Conservation (phyloP, 192 early-diverging fungal genomes). For the Mortierella hygrophila region DNA sequence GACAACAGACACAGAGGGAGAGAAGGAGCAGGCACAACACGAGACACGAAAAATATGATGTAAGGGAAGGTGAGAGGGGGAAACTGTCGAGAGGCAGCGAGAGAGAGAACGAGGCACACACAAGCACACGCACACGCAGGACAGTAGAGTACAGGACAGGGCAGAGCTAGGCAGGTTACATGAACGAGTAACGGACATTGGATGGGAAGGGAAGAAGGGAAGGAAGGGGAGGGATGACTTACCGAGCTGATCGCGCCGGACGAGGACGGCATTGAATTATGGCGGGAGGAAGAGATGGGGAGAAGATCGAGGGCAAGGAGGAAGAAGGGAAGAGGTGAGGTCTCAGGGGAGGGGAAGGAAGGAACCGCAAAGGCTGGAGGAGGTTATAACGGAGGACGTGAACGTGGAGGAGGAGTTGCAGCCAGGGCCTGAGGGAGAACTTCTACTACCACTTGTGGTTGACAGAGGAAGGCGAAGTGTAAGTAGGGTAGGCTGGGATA, state of each 20-base stretch:
- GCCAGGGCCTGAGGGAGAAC: neutral
- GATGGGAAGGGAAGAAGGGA: neutral
- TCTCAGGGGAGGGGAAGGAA: neutral
- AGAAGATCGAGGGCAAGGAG: neutral
- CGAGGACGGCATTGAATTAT: constrained; percentile 18
- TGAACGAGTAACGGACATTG: neutral
- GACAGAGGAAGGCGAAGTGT: neutral
- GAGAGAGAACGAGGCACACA: neutral
- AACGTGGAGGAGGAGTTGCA: neutral
- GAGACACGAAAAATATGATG: neutral
- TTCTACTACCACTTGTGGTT: neutral
- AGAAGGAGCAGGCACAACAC: neutral
- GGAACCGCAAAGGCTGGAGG: too few species aligned
- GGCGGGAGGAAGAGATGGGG: neutral
- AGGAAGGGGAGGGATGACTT: constrained; percentile 8
- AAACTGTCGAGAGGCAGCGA: neutral
- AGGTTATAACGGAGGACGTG: too few species aligned
- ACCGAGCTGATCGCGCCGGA: constrained; percentile 47
- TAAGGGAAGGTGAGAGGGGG: neutral
- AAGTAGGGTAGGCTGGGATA: neutral
- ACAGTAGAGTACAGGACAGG: neutral
- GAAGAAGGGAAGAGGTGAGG: neutral
- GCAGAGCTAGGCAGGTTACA: neutral
- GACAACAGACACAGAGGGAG: neutral
- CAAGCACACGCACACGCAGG: neutral